Percentiles rank a stretch among this genome's conserved stretches.
phyloP scores from a whole-genome alignment of 2,329 filamentous ascomycete genomes.

The Huntiella bhutanensis region DNA sequence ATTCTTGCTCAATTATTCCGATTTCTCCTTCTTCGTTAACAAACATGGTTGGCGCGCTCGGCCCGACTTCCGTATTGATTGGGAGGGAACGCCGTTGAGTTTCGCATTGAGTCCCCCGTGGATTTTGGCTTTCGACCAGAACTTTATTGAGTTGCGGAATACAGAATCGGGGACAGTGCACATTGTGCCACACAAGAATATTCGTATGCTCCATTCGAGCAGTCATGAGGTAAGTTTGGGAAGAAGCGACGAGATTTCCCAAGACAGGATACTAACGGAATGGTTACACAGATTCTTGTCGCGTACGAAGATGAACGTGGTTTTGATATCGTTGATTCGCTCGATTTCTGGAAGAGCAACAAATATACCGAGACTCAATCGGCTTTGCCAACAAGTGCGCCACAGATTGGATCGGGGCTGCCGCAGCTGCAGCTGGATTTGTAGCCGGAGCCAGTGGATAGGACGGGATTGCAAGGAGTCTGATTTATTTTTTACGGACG shows the following conservation, averaged over 20 bases:
- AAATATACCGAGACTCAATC: constrained; percentile 25
- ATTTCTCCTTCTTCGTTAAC: constrained; percentile 99
- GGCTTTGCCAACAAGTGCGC: neutral
- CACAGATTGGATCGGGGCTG: constrained; percentile 3
- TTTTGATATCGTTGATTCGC: constrained; percentile 79
- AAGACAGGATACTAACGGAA: neutral
- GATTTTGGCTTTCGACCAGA: constrained; percentile 91
- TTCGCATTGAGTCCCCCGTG: constrained; percentile 95
- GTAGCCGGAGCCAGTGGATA: neutral
- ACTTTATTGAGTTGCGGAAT: constrained; percentile 91
- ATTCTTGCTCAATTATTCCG: constrained; percentile 93
- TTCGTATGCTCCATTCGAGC: constrained; percentile 91
- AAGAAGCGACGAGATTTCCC: constrained; percentile 18
- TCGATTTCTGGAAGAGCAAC: constrained; percentile 84
- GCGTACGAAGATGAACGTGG: constrained; percentile 92
- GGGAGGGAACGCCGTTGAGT: constrained; percentile 81
- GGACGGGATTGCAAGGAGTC: neutral
- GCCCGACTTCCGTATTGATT: constrained; percentile 92
- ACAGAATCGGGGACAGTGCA: constrained; percentile 90
- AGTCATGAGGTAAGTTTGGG: constrained; percentile 59
- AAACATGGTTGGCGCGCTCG: constrained; percentile 92
- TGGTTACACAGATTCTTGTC: constrained; percentile 61
- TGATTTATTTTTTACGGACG: neutral
- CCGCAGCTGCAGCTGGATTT: constrained; percentile 8
- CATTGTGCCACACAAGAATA: constrained; percentile 90